A percentile compares a stretch with the other conserved stretches of the same genome.
Evolutionary conservation across 805 yeast genomes (phyloP).

Genomic region (Saccharomyces eubayanus): DNA sequence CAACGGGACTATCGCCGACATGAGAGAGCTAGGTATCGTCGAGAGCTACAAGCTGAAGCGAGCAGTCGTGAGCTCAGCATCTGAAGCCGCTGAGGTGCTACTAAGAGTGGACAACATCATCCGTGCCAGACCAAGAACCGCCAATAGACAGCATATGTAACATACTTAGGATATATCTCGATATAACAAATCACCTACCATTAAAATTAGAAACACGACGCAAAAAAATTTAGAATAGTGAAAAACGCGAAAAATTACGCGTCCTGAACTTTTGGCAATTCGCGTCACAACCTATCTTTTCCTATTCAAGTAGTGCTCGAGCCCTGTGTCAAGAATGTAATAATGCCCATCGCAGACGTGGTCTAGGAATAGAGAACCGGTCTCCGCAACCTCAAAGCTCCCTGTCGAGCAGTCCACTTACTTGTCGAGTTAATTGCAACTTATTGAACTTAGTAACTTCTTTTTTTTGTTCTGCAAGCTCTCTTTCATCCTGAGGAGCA

Average conservation of each 20-base stretch:
- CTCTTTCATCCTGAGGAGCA: not conserved
- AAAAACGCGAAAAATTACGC: not conserved
- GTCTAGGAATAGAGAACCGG: not conserved
- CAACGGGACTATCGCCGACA: slow-evolving; percentile 79
- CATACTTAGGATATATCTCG: slow-evolving; percentile 4
- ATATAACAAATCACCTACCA: not conserved
- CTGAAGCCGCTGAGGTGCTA: slow-evolving; percentile 97
- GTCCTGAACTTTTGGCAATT: not conserved
- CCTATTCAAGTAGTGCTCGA: not conserved
- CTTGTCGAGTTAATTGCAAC: not conserved
- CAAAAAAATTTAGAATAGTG: not conserved
- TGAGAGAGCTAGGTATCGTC: slow-evolving; percentile 87
- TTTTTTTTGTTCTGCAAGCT: not conserved
- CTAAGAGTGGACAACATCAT: slow-evolving; percentile 94
- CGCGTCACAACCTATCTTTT: not conserved
- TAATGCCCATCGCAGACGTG: not conserved
- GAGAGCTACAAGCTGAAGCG: slow-evolving; percentile 87
- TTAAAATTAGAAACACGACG: not conserved
- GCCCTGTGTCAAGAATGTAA: not conserved
- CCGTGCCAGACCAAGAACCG: slow-evolving; percentile 95
- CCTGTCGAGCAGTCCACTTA: not conserved
- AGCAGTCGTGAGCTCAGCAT: slow-evolving; percentile 89
- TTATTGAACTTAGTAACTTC: not conserved
- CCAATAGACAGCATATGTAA: slow-evolving; percentile 57
- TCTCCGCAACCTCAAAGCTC: not conserved